A percentile compares a stretch with the other conserved stretches of the same genome.
Evolutionary conservation across 1,284 basidiomycete genomes (phyloP).

Genomic region (Tremellales sp.): DNA sequence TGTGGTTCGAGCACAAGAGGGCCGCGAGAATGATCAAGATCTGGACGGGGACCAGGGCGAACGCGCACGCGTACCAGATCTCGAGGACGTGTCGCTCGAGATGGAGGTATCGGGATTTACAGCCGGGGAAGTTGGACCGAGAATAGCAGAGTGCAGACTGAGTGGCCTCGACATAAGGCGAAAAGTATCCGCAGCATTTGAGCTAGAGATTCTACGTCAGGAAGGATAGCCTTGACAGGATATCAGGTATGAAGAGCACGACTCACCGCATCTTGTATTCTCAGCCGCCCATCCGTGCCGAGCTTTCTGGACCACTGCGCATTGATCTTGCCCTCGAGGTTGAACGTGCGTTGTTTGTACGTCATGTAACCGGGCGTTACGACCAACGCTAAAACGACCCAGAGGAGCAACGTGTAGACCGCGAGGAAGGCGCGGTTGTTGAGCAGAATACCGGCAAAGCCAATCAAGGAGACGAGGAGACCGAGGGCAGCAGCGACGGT

Average conservation of each 20-base stretch:
- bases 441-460: conserved; percentile 63
- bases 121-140: conserved; percentile 61
- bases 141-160: conserved; percentile 63
- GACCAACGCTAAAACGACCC: conserved; percentile 62
- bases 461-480: conserved; percentile 62
- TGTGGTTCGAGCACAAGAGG: conserved; percentile 65
- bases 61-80: conserved; percentile 59
- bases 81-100: conserved; percentile 59
- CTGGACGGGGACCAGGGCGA: conserved; percentile 63
- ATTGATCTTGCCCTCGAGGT: conserved; percentile 69
- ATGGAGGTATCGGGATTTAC: conserved; percentile 61
- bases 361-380: conserved; percentile 65
- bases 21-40: conserved; percentile 61
- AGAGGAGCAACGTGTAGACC: conserved; percentile 65
- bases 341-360: conserved; percentile 63
- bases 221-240: neutral
- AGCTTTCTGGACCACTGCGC: conserved; percentile 62
- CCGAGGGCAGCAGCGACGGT: conserved; percentile 58
- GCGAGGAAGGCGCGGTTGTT: conserved; percentile 71
- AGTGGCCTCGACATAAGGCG: conserved; percentile 62
- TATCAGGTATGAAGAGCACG: neutral
- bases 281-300: conserved; percentile 55
- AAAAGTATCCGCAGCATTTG: conserved; percentile 65
- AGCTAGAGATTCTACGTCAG: conserved; percentile 43
- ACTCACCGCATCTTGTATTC: conserved; percentile 58